These are phyloP conservation scores for Trifolium repens DNA, from an alignment of 306 rosid genomes.

Conservation along the genomic window DNA sequence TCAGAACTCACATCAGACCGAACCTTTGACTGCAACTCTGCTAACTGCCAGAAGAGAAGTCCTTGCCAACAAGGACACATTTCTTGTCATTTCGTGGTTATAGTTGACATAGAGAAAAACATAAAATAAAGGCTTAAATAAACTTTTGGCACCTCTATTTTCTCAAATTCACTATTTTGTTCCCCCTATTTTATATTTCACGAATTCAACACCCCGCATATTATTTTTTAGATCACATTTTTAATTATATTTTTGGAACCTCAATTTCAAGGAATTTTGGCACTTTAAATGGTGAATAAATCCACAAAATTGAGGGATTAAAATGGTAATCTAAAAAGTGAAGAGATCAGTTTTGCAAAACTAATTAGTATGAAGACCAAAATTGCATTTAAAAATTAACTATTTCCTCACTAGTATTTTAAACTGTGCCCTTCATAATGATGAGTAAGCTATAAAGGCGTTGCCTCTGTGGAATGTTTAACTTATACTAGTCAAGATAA, in stretches of 20 bases:
- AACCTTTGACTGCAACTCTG: conserved; percentile 85
- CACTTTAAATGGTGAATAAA: not conserved
- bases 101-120: conserved; percentile 34
- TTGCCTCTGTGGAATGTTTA: conserved; percentile 19
- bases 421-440: conserved; percentile 18
- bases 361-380: not conserved
- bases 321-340: not conserved
- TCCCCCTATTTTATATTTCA: conserved; percentile 15
- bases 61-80: conserved; percentile 69
- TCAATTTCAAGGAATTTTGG: not conserved
- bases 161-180: not conserved
- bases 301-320: not conserved
- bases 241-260: not conserved
- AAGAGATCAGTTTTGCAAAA: not conserved
- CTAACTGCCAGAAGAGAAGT: conserved; percentile 74
- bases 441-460: conserved; percentile 27
- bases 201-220: not conserved
- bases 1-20: conserved; percentile 89
- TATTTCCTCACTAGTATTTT: conserved; percentile 40
- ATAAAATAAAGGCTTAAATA: conserved; percentile 2
- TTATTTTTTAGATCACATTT: not conserved
- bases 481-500: conserved; percentile 31
- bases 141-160: not conserved
- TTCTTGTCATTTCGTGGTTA: conserved; percentile 61
- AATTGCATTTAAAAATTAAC: conserved; percentile 13